Evolutionary conservation across 2,329 filamentous ascomycete species (phyloP).

Genomic region (Diaporthe velutina): DNA sequence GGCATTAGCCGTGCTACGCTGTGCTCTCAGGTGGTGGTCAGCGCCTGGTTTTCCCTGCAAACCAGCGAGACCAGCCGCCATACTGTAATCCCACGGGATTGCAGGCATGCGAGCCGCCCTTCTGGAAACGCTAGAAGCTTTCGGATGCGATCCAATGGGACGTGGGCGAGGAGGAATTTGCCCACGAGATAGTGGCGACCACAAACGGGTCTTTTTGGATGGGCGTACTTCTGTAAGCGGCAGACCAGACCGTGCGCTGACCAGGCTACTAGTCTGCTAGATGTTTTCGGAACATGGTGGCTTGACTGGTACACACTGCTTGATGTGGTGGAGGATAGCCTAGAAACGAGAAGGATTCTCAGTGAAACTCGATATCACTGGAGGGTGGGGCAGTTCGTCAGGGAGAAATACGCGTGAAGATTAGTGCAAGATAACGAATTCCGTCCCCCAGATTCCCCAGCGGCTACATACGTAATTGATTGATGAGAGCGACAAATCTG

Average conservation of each 20-base stretch:
- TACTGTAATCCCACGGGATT: background rate
- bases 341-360: background rate
- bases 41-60: background rate
- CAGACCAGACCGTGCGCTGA: background rate
- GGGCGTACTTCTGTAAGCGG: background rate
- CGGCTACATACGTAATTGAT: conserved; percentile 34
- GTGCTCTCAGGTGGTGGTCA: background rate
- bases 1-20: background rate
- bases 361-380: background rate
- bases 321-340: background rate
- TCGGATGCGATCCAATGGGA: background rate
- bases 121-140: conserved; percentile 36
- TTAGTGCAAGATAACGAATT: conserved; percentile 13
- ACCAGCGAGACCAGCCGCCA: conserved; percentile 1
- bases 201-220: background rate
- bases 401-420: background rate
- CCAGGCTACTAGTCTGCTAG: background rate
- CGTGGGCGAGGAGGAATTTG: background rate
- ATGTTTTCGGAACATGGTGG: too few relatives aligned
- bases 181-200: background rate
- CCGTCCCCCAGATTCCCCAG: conserved; percentile 17
- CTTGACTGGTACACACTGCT: too few relatives aligned
- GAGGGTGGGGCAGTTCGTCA: background rate
- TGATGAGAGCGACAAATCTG: conserved; percentile 20
- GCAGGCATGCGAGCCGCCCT: background rate